A percentile compares a stretch with the other conserved stretches of the same genome.
Conservation (phyloP, 176 grass and related monocot species). For the Metroxylon sagu region DNA sequence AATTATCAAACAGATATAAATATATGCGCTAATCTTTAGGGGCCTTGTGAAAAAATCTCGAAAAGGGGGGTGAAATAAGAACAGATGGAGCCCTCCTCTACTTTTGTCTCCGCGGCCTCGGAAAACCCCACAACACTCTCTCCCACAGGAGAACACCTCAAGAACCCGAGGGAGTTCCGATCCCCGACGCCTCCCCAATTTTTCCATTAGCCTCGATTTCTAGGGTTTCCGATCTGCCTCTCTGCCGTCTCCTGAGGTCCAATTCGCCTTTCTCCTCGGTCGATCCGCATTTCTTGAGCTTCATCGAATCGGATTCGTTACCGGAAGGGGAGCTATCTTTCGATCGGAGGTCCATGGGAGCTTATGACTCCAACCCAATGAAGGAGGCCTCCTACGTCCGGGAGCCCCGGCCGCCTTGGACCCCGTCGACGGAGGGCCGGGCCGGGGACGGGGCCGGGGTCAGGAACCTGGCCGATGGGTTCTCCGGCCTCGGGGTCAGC, state of each 20-base stretch:
- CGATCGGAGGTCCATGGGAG: not conserved
- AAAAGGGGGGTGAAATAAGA: too few relatives aligned
- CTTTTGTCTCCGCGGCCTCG: too few relatives aligned
- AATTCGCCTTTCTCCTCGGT: not conserved
- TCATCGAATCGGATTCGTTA: not conserved
- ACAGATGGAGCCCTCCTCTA: too few relatives aligned
- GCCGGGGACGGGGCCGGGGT: slow-evolving; percentile 17
- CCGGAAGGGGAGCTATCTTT: not conserved
- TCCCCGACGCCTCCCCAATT: too few relatives aligned
- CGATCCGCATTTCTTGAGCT: not conserved
- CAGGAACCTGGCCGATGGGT: slow-evolving; percentile 18
- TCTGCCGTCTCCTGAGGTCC: not conserved
- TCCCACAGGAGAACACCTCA: too few relatives aligned
- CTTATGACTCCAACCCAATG: too few relatives aligned
- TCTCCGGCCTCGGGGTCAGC: slow-evolving; percentile 17
- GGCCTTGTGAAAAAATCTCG: too few relatives aligned
- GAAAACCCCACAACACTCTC: too few relatives aligned
- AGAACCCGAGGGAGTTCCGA: too few relatives aligned
- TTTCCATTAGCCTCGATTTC: not conserved
- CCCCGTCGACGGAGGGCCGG: not conserved
- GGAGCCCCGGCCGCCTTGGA: slow-evolving; percentile 22
- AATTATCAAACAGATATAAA: too few relatives aligned
- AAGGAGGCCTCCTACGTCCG: slow-evolving; percentile 25
- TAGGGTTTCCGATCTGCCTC: not conserved
- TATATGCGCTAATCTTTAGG: too few relatives aligned